Percentiles rank a stretch among this genome's conserved stretches.
Evolutionary conservation across 2,329 filamentous ascomycete species (phyloP).

Genomic region (Cytospora piceicola): DNA sequence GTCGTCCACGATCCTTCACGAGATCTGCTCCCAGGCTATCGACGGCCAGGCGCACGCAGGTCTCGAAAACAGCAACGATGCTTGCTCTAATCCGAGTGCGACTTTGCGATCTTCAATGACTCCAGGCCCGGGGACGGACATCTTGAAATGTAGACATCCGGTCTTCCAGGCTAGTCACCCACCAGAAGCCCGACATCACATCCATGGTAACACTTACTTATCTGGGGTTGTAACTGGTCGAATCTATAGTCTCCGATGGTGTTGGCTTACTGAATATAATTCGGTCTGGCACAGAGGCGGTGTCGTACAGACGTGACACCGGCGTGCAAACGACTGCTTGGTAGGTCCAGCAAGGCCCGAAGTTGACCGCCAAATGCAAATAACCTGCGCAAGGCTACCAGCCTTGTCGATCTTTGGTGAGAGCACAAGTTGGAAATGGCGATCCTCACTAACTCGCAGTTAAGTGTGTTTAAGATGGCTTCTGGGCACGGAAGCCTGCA

Average conservation of each 20-base stretch:
- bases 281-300: not conserved
- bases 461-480: not conserved
- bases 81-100: not conserved
- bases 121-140: not conserved
- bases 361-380: not conserved
- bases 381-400: not conserved
- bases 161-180: not conserved
- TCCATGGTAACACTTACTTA: not conserved
- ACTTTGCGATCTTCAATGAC: not conserved
- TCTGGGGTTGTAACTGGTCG: not conserved
- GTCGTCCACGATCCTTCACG: not conserved
- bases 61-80: not conserved
- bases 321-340: constrained; percentile 4
- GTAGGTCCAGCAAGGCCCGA: not conserved
- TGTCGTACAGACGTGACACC: constrained; percentile 10
- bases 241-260: not conserved
- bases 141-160: not conserved
- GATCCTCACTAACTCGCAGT: not conserved
- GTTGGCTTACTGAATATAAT: not conserved
- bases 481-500: not conserved
- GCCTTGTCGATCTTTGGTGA: not conserved
- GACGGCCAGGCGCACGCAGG: not conserved
- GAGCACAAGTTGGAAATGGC: not conserved
- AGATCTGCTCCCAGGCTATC: not conserved
- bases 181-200: not conserved